Evolutionary conservation across 2,329 filamentous ascomycete genomes (phyloP), one percentile per base, ranked within the genome.

Genomic region (Phaeomoniella chlamydospora): DNA sequence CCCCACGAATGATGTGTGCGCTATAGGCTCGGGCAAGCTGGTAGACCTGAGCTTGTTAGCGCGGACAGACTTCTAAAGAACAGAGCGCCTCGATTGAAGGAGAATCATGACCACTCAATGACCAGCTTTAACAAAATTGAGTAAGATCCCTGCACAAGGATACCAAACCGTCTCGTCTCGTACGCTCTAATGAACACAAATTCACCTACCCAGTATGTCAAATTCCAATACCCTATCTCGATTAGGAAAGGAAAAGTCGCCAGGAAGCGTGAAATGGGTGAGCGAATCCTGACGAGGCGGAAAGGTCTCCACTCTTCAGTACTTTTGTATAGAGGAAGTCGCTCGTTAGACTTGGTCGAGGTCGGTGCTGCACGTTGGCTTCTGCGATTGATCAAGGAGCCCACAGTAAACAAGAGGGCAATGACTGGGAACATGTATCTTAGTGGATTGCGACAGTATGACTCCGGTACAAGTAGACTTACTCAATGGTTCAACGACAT

Each of bases 21-120:
- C 62, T 62, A 15, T 59, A 35, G 9, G 63, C 63, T 13, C 62
- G 57, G 15, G 62, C 46, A 3, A 58, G 54, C 45, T 66, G 63
- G 34, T 67, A 67, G 31, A 60, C 42, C 51, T 53, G 36, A 3
- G 15, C n/a, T 9, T 11, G 5, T 33, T 33, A 16, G 17, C 16
- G 15, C n/a, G n/a, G n/a, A n/a, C n/a, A n/a, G n/a, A n/a, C n/a
- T n/a, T n/a, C n/a, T n/a, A n/a, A n/a, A n/a, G n/a, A n/a, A n/a
- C n/a, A n/a, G n/a, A n/a, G n/a, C n/a, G n/a, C n/a, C n/a, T n/a
- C n/a, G n/a, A n/a, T n/a, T n/a, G n/a, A n/a, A n/a, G n/a, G n/a
- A n/a, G n/a, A n/a, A n/a, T n/a, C n/a, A n/a, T n/a, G n/a, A n/a
- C n/a, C n/a, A n/a, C n/a, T n/a, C n/a, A n/a, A n/a, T n/a, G n/a